Evolutionary conservation across 176 grass and related monocot species (phyloP).

Genomic region (Lolium rigidum): DNA sequence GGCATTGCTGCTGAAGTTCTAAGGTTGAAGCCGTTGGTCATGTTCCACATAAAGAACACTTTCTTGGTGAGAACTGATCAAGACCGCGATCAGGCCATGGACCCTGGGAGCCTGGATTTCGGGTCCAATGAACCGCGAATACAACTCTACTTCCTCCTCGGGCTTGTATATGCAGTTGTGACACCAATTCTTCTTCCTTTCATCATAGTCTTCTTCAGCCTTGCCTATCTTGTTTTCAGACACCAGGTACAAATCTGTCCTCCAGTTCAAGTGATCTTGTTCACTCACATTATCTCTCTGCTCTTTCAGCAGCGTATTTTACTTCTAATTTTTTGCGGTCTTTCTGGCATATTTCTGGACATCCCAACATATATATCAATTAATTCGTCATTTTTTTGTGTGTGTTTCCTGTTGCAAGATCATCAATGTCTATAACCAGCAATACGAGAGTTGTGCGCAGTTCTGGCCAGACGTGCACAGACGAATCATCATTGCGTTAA

Average conservation of each 20-base stretch:
- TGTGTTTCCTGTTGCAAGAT: constrained; percentile 62
- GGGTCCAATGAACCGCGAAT: constrained; percentile 71
- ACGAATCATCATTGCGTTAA: constrained; percentile 61
- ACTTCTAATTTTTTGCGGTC: neutral
- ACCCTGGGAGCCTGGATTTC: constrained; percentile 91
- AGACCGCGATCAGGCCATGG: constrained; percentile 87
- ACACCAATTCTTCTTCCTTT: constrained; percentile 92
- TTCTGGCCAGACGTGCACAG: constrained; percentile 93
- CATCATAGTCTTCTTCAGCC: constrained; percentile 86
- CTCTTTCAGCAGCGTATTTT: neutral
- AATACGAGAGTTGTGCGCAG: constrained; percentile 84
- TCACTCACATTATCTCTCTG: constrained; percentile 5
- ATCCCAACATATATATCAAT: neutral
- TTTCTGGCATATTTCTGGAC: neutral
- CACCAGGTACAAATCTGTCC: constrained; percentile 72
- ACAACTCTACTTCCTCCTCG: constrained; percentile 94
- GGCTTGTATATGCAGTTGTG: constrained; percentile 87
- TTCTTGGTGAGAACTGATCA: constrained; percentile 92
- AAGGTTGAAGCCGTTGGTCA: constrained; percentile 76
- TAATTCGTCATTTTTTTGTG: too few species aligned
- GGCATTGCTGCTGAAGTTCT: constrained; percentile 89
- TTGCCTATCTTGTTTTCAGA: constrained; percentile 87
- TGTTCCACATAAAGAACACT: constrained; percentile 92
- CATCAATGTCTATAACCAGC: constrained; percentile 92
- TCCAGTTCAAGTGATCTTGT: neutral